Evolutionary conservation across 768 basidiomycete genomes (phyloP).

Genomic region (Pleurotus eryngii): DNA sequence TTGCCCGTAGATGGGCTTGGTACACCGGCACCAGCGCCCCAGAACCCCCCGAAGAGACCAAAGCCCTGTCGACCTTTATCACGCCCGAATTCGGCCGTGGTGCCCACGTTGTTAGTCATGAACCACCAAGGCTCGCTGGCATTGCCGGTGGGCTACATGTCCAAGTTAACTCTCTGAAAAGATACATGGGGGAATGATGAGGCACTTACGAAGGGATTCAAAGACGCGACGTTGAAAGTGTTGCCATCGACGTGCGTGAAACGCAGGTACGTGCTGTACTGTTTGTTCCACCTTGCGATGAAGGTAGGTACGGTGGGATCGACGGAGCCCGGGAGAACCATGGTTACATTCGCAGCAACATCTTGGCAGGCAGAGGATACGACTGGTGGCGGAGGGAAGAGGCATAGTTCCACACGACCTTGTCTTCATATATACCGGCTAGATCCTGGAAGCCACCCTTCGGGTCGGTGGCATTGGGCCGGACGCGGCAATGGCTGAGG

Average conservation of each 20-base stretch:
- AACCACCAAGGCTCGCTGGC: slow-evolving; percentile 15
- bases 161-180: not conserved
- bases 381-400: slow-evolving; percentile 9
- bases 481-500: slow-evolving; percentile 13
- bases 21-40: slow-evolving; percentile 12
- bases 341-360: slow-evolving; percentile 8
- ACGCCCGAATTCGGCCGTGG: not conserved
- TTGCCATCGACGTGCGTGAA: slow-evolving; percentile 19
- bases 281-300: slow-evolving; percentile 11
- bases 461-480: slow-evolving; percentile 11
- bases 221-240: slow-evolving; percentile 15
- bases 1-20: slow-evolving; percentile 8
- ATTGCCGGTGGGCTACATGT: slow-evolving; percentile 13
- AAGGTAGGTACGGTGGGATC: slow-evolving; percentile 14
- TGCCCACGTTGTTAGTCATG: not conserved
- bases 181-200: not conserved
- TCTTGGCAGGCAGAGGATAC: slow-evolving; percentile 8
- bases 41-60: slow-evolving; percentile 5
- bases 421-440: slow-evolving; percentile 14
- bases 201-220: slow-evolving; percentile 15
- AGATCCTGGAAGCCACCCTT: slow-evolving; percentile 10
- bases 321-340: slow-evolving; percentile 12
- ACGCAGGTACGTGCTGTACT: slow-evolving; percentile 13
- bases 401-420: slow-evolving; percentile 15
- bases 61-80: not conserved